phyloP scores from a whole-genome alignment of 73 alveolate species.

The Loxodes magnus region DNA sequence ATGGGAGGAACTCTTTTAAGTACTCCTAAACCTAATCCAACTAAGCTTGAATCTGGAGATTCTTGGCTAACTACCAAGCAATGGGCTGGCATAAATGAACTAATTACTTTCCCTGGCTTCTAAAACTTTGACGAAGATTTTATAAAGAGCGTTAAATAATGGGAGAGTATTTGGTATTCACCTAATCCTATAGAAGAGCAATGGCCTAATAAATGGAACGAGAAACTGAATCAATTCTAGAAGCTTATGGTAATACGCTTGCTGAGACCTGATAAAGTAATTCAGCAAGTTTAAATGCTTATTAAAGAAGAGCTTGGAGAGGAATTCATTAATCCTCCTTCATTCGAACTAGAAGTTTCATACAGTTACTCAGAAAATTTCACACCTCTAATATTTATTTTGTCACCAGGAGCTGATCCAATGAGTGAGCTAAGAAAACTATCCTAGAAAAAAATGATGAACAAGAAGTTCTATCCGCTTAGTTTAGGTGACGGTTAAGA shows the following conservation, averaged over 20 bases:
- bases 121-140: slow-evolving; percentile 11
- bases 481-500: slow-evolving; percentile 95
- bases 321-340: slow-evolving; percentile 94
- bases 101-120: slow-evolving; percentile 12
- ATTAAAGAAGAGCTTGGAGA: slow-evolving; percentile 87
- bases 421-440: slow-evolving; percentile 80
- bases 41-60: slow-evolving; percentile 11
- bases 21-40: slow-evolving; percentile 16
- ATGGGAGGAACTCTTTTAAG: slow-evolving; percentile 6
- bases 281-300: slow-evolving; percentile 10
- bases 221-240: slow-evolving; percentile 13
- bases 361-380: slow-evolving; percentile 85
- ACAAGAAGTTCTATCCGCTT: slow-evolving; percentile 73
- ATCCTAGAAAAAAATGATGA: slow-evolving; percentile 55
- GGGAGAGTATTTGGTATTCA: slow-evolving; percentile 23
- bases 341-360: slow-evolving; percentile 91
- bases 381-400: slow-evolving; percentile 96
- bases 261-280: slow-evolving; percentile 31
- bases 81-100: slow-evolving; percentile 10
- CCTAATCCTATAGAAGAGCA: slow-evolving; percentile 16
- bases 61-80: slow-evolving; percentile 17
- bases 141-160: slow-evolving; percentile 8
- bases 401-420: slow-evolving; percentile 99
- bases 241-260: slow-evolving; percentile 21
- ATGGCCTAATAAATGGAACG: slow-evolving; percentile 22